A percentile compares a stretch with the other conserved stretches of the same genome.
phyloP scores from a whole-genome alignment of 225 moss, liverwort and hornwort species.

The Physcomitrellopsis africana region DNA sequence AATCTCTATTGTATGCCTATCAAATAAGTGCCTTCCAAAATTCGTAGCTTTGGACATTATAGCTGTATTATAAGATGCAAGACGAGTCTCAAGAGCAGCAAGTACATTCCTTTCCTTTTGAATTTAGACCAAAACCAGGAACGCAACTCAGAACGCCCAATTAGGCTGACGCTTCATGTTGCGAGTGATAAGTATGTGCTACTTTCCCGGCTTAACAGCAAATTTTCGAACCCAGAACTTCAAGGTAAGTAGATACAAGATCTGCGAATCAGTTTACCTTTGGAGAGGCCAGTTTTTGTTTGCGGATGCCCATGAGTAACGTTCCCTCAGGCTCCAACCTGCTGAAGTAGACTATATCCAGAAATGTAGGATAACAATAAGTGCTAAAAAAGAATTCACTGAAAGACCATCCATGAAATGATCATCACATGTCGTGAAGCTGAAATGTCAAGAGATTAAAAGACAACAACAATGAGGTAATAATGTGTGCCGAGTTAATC shows the following conservation, averaged over 20 bases:
- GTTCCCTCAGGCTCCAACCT: constrained; percentile 88
- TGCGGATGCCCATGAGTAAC: constrained; percentile 78
- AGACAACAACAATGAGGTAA: constrained; percentile 4
- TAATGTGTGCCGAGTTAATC: constrained; percentile 9
- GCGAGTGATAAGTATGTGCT: neutral
- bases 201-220: constrained; percentile 3
- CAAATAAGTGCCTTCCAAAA: constrained; percentile 23
- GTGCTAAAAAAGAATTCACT: constrained; percentile 18
- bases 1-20: constrained; percentile 32
- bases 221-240: constrained; percentile 16
- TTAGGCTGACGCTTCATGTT: neutral
- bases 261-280: constrained; percentile 53
- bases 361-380: constrained; percentile 31
- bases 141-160: constrained; percentile 6
- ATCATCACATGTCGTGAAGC: constrained; percentile 4
- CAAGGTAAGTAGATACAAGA: constrained; percentile 10
- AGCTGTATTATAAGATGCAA: neutral
- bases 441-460: constrained; percentile 2
- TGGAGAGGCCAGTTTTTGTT: constrained; percentile 58
- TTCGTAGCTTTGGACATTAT: constrained; percentile 9
- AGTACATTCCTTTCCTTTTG: neutral
- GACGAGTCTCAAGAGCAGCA: neutral
- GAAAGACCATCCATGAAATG: neutral
- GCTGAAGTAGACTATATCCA: constrained; percentile 83
- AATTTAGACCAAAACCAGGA: constrained; percentile 4